phyloP scores from a whole-genome alignment of 169 alveolate species.

The Babesia caballi region DNA sequence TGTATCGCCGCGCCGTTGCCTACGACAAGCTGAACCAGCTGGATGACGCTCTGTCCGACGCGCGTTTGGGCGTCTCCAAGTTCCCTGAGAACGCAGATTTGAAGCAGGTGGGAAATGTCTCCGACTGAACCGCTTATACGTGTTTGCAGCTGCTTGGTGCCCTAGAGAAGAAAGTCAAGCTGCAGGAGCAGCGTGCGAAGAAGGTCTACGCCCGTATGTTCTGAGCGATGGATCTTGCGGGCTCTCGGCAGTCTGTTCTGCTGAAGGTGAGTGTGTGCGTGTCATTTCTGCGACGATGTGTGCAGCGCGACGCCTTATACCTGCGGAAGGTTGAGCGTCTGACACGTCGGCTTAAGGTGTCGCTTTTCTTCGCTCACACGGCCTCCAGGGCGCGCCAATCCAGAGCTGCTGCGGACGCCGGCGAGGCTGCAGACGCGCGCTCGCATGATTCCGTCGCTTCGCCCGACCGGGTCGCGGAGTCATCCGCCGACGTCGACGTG shows the following conservation, averaged over 20 bases:
- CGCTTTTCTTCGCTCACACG: constrained; percentile 55
- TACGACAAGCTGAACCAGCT: constrained; percentile 61
- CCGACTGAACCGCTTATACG: background rate
- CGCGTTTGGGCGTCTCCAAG: constrained; percentile 16
- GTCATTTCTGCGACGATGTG: too few species aligned
- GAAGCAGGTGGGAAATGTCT: constrained; percentile 7
- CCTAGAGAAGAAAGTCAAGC: constrained; percentile 42
- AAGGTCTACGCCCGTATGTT: constrained; percentile 59
- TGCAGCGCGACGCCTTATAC: constrained; percentile 51
- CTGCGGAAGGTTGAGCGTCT: constrained; percentile 18
- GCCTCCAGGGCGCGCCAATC: constrained; percentile 1
- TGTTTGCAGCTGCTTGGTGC: constrained; percentile 20
- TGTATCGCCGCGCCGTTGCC: constrained; percentile 52
- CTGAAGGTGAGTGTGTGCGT: background rate
- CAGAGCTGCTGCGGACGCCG: background rate
- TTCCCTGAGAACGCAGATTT: constrained; percentile 40
- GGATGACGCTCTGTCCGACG: constrained; percentile 47
- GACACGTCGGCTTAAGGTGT: constrained; percentile 26
- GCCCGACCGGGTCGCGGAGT: background rate
- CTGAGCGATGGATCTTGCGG: background rate
- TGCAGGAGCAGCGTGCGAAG: constrained; percentile 42
- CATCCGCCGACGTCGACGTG: background rate
- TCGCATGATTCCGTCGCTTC: too few species aligned
- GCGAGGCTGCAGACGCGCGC: too few species aligned
- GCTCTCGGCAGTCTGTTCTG: background rate